phyloP scores from a whole-genome alignment of 2,329 filamentous ascomycete genomes.

The Calonectria pseudoreteaudii region DNA sequence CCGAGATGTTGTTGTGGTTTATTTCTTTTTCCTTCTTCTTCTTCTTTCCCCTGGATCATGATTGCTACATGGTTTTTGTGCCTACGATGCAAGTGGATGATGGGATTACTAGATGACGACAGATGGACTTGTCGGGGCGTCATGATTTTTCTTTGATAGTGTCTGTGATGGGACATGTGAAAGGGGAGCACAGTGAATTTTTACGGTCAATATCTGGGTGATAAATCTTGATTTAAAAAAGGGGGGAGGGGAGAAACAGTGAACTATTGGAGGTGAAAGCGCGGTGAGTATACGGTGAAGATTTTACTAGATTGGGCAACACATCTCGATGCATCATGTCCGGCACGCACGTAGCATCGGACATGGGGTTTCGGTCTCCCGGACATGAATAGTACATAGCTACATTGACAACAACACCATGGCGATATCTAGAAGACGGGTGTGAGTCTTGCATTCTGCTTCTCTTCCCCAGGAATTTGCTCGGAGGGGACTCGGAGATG shows the following conservation, averaged over 20 bases:
- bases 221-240: not conserved
- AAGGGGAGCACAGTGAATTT: not conserved
- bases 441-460: not conserved
- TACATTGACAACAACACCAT: not conserved
- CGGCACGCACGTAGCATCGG: not conserved
- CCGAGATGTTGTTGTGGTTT: constrained; percentile 35
- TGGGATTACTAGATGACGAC: not conserved
- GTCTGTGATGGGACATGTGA: not conserved
- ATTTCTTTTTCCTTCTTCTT: too few relatives aligned
- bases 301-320: not conserved
- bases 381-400: constrained; percentile 1
- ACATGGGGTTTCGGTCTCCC: not conserved
- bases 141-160: not conserved
- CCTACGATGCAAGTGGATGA: not conserved
- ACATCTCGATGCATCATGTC: not conserved
- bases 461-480: not conserved
- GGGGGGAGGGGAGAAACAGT: too few relatives aligned
- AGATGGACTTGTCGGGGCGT: not conserved
- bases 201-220: not conserved
- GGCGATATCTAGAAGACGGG: not conserved
- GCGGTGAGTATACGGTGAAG: not conserved
- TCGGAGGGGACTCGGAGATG: constrained; percentile 2
- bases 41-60: not conserved
- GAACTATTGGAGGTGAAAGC: constrained; percentile 2
- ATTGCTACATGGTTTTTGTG: not conserved